phyloP scores from a whole-genome alignment of 192 early-diverging fungal species.

The Podila epicladia region DNA sequence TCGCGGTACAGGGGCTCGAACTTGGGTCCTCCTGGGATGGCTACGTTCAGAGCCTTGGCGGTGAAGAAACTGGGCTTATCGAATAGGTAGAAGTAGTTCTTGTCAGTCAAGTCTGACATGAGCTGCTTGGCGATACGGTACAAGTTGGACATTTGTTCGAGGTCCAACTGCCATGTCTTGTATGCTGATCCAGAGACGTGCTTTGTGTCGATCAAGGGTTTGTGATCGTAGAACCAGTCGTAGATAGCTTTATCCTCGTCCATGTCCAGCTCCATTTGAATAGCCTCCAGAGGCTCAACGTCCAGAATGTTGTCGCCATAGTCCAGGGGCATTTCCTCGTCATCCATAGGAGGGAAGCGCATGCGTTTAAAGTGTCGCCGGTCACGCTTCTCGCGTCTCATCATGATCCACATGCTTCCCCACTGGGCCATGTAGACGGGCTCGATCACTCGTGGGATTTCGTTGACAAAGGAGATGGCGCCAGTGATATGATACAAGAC shows the following conservation, averaged over 20 bases:
- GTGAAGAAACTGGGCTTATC: slow-evolving; percentile 96
- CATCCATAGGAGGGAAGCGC: slow-evolving; percentile 98
- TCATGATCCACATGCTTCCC: slow-evolving; percentile 99
- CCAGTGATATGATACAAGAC: slow-evolving; percentile 98
- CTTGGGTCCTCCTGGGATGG: slow-evolving; percentile 97
- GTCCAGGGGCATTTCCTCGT: slow-evolving; percentile 98
- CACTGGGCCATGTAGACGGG: slow-evolving; percentile 99
- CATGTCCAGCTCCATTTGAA: slow-evolving; percentile 98
- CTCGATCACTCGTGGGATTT: slow-evolving; percentile 95
- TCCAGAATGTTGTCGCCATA: slow-evolving; percentile 99
- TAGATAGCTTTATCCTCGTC: slow-evolving; percentile 92
- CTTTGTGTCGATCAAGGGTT: slow-evolving; percentile 79
- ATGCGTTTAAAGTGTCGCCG: slow-evolving; percentile 99
- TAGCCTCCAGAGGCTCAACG: slow-evolving; percentile 97
- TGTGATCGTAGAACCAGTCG: slow-evolving; percentile 99
- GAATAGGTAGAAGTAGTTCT: slow-evolving; percentile 99
- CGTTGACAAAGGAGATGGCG: slow-evolving; percentile 98
- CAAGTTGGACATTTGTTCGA: slow-evolving; percentile 95
- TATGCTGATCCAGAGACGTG: slow-evolving; percentile 92
- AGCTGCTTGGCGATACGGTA: slow-evolving; percentile 93
- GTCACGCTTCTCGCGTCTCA: slow-evolving; percentile 98
- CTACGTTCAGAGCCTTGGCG: slow-evolving; percentile 97
- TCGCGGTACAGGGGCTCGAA: slow-evolving; percentile 99
- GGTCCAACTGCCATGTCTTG: slow-evolving; percentile 88
- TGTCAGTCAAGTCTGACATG: slow-evolving; percentile 92